These are phyloP conservation scores for Phialemoniopsis sp. DNA, from an alignment of 2,329 filamentous ascomycete genomes.

Conservation along the genomic window DNA sequence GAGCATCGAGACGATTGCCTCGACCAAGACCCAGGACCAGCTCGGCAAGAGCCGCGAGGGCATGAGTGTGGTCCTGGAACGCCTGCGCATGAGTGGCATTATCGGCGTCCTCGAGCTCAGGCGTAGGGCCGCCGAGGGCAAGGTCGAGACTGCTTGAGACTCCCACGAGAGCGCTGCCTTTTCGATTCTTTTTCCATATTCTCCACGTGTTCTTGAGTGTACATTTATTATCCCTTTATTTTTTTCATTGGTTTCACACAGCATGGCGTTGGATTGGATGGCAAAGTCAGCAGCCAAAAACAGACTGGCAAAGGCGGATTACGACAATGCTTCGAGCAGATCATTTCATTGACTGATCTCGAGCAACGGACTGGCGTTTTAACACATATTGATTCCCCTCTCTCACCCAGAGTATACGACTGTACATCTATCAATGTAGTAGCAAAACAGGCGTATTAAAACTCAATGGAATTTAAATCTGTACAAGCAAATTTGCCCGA, in stretches of 20 bases:
- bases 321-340: not conserved
- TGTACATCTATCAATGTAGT: too few relatives aligned
- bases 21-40: conserved; percentile 72
- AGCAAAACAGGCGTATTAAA: too few relatives aligned
- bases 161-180: not conserved
- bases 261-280: conserved; percentile 5
- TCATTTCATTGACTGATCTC: not conserved
- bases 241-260: conserved; percentile 6
- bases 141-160: conserved; percentile 16
- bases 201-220: not conserved
- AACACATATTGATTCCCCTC: too few relatives aligned
- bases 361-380: not conserved
- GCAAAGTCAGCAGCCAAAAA: not conserved
- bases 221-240: not conserved
- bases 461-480: too few relatives aligned
- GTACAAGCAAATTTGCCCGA: not conserved
- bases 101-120: conserved; percentile 55
- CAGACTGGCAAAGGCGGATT: conserved; percentile 1
- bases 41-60: conserved; percentile 78
- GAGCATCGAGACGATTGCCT: conserved; percentile 75
- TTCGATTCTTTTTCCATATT: not conserved
- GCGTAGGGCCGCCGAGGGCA: conserved; percentile 33
- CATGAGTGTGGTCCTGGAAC: conserved; percentile 76
- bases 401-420: too few relatives aligned
- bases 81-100: conserved; percentile 55